phyloP scores from a whole-genome alignment of 2,329 filamentous ascomycete genomes.

The Madurella fahalii region DNA sequence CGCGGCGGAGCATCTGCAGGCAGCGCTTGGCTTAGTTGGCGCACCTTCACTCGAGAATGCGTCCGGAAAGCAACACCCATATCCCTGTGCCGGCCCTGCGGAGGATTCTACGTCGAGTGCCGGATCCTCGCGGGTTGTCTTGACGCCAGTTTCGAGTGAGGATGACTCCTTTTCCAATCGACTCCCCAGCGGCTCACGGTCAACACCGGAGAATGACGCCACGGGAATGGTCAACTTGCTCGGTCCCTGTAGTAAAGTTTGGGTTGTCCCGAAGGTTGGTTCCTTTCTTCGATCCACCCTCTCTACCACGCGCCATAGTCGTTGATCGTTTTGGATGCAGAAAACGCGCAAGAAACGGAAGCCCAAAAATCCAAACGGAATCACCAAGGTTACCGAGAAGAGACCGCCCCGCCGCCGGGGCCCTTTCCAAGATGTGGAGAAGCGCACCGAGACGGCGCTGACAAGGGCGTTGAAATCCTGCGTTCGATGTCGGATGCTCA shows the following conservation, averaged over 20 bases:
- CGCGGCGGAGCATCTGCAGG: not conserved
- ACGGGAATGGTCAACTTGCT: not conserved
- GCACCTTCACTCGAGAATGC: not conserved
- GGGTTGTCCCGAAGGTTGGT: not conserved
- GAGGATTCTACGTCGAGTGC: not conserved
- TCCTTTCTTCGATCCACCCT: not conserved
- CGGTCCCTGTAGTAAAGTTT: not conserved
- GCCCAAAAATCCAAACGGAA: not conserved
- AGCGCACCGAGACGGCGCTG: conserved; percentile 16
- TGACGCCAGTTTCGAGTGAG: not conserved
- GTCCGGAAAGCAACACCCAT: not conserved
- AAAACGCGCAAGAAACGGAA: conserved; percentile 11
- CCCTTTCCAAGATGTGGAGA: conserved; percentile 10
- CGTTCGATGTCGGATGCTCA: conserved; percentile 22
- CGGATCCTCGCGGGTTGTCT: not conserved
- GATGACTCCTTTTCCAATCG: not conserved
- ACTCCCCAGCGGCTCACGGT: not conserved
- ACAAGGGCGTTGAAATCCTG: conserved; percentile 22
- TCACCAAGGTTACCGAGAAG: conserved; percentile 8
- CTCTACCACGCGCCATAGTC: not conserved
- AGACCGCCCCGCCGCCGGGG: conserved; percentile 9
- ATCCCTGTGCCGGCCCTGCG: not conserved
- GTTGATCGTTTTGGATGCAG: not conserved
- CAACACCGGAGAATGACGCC: not conserved
- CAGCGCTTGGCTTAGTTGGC: not conserved